phyloP scores from a whole-genome alignment of 192 early-diverging fungal species.

The Coemansia sp. region DNA sequence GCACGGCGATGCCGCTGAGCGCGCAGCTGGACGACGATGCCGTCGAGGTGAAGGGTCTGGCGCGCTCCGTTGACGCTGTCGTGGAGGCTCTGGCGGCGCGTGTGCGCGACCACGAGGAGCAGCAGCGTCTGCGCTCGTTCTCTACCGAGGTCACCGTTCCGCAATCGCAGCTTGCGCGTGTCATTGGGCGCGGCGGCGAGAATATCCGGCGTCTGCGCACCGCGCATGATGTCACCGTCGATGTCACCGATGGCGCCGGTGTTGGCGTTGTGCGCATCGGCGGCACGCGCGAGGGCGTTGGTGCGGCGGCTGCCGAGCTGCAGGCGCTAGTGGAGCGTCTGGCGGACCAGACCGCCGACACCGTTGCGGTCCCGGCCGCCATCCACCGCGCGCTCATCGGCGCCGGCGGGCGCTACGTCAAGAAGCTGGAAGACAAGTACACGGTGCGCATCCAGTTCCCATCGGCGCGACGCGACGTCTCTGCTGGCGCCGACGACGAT shows the following conservation, averaged over 20 bases:
- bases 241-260: slow-evolving; percentile 41
- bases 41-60: slow-evolving; percentile 79
- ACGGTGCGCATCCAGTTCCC: slow-evolving; percentile 72
- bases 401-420: slow-evolving; percentile 66
- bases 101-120: slow-evolving; percentile 68
- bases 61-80: slow-evolving; percentile 73
- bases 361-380: slow-evolving; percentile 59
- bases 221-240: slow-evolving; percentile 72
- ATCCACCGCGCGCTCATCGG: slow-evolving; percentile 77
- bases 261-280: slow-evolving; percentile 67
- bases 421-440: slow-evolving; percentile 77
- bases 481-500: slow-evolving; percentile 49
- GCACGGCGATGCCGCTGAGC: slow-evolving; percentile 47
- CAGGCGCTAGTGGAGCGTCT: slow-evolving; percentile 64
- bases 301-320: slow-evolving; percentile 70
- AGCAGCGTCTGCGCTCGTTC: slow-evolving; percentile 71
- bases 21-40: slow-evolving; percentile 61
- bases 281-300: slow-evolving; percentile 77
- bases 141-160: slow-evolving; percentile 73
- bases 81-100: slow-evolving; percentile 66
- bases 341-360: slow-evolving; percentile 64
- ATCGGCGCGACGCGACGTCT: slow-evolving; percentile 42
- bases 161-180: slow-evolving; percentile 61
- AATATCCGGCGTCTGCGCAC: slow-evolving; percentile 77
- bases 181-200: slow-evolving; percentile 91